Evolutionary conservation across 805 yeast species (phyloP).

Genomic region (Hermanozyma aechmeae): DNA sequence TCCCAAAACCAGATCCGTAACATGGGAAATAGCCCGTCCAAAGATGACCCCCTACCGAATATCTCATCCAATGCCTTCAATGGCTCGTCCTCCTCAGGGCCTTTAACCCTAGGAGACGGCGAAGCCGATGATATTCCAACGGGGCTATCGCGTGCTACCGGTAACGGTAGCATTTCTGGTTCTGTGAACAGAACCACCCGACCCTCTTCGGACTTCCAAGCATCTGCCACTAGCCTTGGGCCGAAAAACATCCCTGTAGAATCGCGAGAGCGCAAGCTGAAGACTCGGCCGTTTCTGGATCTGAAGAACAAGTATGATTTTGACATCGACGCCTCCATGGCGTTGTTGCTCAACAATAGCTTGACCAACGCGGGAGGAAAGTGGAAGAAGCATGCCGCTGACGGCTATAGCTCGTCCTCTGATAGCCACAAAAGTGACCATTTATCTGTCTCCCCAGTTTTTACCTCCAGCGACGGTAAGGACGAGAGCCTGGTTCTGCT

Average conservation of each 20-base stretch:
- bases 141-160: slow-evolving; percentile 31
- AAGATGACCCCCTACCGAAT: slow-evolving; percentile 39
- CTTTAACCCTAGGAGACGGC: slow-evolving; percentile 24
- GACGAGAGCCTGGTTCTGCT: slow-evolving; percentile 33
- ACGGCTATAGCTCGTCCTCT: slow-evolving; percentile 24
- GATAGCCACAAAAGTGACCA: slow-evolving; percentile 32
- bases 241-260: too few species aligned
- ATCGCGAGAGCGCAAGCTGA: too few species aligned
- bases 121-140: slow-evolving; percentile 34
- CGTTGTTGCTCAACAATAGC: slow-evolving; percentile 19
- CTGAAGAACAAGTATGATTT: too few species aligned
- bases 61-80: slow-evolving; percentile 20
- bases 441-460: slow-evolving; percentile 23
- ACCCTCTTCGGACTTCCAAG: too few species aligned
- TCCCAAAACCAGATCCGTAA: too few species aligned
- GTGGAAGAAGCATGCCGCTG: slow-evolving; percentile 1
- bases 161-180: slow-evolving; percentile 15
- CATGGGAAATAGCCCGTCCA: slow-evolving; percentile 67
- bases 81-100: slow-evolving; percentile 15
- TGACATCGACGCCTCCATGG: slow-evolving; percentile 40
- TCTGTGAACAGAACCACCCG: too few species aligned
- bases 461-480: slow-evolving; percentile 21
- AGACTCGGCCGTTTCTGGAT: too few species aligned
- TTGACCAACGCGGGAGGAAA: slow-evolving; percentile 1
- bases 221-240: too few species aligned